A percentile compares a stretch with the other conserved stretches of the same genome.
Evolutionary conservation across 768 basidiomycete species (phyloP).

Genomic region (Trametes punicea): DNA sequence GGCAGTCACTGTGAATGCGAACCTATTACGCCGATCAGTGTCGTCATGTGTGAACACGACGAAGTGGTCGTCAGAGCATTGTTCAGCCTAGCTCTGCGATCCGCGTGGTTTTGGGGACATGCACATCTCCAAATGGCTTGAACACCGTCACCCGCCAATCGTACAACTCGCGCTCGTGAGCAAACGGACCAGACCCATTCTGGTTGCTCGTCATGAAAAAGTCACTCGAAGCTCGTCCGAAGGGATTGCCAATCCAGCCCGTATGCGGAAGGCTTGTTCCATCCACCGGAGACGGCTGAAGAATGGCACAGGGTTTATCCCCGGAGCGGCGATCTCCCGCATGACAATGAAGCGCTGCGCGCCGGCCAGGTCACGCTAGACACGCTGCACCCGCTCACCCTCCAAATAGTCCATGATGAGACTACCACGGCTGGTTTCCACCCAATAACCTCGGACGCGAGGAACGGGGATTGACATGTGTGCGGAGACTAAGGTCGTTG

Average conservation of each 20-base stretch:
- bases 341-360: background rate
- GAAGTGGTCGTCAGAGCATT: background rate
- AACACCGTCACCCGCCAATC: background rate
- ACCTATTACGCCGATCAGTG: constrained; percentile 8
- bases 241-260: background rate
- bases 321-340: background rate
- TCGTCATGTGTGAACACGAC: constrained; percentile 18
- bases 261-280: background rate
- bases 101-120: background rate
- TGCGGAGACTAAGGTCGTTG: constrained; percentile 9
- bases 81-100: background rate
- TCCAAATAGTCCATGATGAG: constrained; percentile 7
- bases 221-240: background rate
- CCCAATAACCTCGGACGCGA: background rate
- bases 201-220: background rate
- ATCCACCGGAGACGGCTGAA: background rate
- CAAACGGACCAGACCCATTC: background rate
- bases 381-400: background rate
- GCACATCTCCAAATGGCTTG: background rate
- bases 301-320: background rate
- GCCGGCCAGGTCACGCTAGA: constrained; percentile 1
- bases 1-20: background rate
- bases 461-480: constrained; percentile 19
- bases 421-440: background rate
- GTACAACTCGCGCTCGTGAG: constrained; percentile 7